These are phyloP conservation scores for Nelumbo lutea DNA, from an alignment of 164 flowering plant species.

Conservation along the genomic window DNA sequence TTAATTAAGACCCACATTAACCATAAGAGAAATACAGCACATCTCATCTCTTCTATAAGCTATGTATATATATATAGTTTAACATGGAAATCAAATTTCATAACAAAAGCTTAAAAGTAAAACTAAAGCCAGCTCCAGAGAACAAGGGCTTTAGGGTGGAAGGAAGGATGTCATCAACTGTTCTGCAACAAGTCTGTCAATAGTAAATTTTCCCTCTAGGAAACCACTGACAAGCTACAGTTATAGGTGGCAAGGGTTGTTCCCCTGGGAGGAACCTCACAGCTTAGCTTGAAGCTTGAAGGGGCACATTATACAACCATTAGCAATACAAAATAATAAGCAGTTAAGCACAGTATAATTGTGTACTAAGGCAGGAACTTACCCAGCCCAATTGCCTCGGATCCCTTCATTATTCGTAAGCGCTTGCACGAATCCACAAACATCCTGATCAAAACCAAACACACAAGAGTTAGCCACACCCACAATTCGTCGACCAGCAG, in stretches of 20 bases:
- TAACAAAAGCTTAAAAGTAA: no score
- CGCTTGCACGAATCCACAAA: slow-evolving; percentile 47
- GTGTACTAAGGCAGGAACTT: slow-evolving; percentile 1
- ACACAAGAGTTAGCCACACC: neutral
- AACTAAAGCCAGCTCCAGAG: no score
- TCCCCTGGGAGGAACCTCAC: neutral
- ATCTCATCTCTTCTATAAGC: no score
- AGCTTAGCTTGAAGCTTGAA: neutral
- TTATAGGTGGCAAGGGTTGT: neutral
- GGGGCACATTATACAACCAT: neutral
- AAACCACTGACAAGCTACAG: neutral
- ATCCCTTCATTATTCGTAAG: slow-evolving; percentile 44
- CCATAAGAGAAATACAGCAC: no score
- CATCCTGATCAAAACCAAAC: slow-evolving; percentile 28
- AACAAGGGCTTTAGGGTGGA: neutral
- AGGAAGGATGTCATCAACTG: neutral
- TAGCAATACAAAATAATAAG: neutral
- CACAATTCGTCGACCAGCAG: no score
- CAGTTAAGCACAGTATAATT: neutral
- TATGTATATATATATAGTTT: neutral
- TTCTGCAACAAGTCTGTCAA: neutral
- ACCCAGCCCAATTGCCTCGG: slow-evolving; percentile 48
- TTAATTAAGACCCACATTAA: no score
- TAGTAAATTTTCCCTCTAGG: neutral
- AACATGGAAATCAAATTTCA: neutral